These are phyloP conservation scores for Pelargonium myrrhifolium DNA, from an alignment of 441 rosid species.

Conservation along the genomic window DNA sequence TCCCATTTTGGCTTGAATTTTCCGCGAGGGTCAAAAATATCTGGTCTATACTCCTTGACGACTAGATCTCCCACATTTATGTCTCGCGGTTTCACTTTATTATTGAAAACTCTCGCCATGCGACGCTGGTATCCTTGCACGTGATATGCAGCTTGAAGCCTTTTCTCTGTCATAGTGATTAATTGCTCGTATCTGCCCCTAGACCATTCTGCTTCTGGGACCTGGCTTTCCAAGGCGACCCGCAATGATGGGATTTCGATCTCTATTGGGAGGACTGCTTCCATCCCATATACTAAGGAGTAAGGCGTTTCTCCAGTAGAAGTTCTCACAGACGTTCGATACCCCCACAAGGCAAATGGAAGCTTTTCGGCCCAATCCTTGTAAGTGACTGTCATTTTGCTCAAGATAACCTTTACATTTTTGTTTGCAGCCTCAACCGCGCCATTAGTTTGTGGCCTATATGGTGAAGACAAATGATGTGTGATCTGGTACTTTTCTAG, in stretches of 20 bases:
- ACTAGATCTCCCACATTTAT: too few relatives aligned
- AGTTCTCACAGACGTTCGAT: not conserved
- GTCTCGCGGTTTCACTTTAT: too few relatives aligned
- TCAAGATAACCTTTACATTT: not conserved
- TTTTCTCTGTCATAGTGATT: too few relatives aligned
- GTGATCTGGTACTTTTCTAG: not conserved
- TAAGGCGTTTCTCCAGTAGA: not conserved
- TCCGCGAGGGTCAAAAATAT: too few relatives aligned
- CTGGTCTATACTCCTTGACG: too few relatives aligned
- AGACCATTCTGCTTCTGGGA: not conserved
- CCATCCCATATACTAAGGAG: not conserved
- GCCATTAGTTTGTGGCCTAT: not conserved
- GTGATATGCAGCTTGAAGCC: too few relatives aligned
- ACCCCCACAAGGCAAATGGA: not conserved
- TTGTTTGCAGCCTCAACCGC: not conserved
- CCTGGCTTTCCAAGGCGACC: not conserved
- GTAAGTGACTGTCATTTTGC: not conserved
- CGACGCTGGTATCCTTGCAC: too few relatives aligned
- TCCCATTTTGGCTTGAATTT: too few relatives aligned
- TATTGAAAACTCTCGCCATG: too few relatives aligned
- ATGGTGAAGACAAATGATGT: not conserved
- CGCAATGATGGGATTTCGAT: not conserved
- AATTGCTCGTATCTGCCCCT: not conserved
- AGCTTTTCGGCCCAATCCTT: not conserved
- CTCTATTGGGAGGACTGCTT: not conserved